These are phyloP conservation scores for Coemansia sp. DNA, from an alignment of 192 early-diverging fungal species.

Conservation along the genomic window DNA sequence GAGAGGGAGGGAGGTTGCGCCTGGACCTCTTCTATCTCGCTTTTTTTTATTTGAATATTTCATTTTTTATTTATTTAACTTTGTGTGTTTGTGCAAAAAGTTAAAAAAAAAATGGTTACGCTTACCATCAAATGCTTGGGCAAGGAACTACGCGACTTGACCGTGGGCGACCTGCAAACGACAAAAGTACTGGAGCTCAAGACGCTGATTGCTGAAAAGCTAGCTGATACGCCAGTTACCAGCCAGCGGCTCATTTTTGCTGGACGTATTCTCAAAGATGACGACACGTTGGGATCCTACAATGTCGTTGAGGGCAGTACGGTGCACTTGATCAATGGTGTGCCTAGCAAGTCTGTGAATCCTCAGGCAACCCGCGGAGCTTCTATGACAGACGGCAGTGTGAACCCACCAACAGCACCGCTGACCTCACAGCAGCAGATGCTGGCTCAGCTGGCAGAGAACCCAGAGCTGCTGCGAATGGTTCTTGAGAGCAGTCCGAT, in stretches of 20 bases:
- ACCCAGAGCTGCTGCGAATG: slow-evolving; percentile 84
- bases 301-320: slow-evolving; percentile 88
- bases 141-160: neutral
- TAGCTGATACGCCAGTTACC: slow-evolving; percentile 65
- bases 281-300: slow-evolving; percentile 73
- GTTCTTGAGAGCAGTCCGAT: slow-evolving; percentile 86
- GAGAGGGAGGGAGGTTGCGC: no score
- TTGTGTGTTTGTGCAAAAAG: neutral
- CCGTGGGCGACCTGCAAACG: slow-evolving; percentile 33
- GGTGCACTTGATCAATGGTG: slow-evolving; percentile 88
- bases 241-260: slow-evolving; percentile 91
- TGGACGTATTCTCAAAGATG: slow-evolving; percentile 93
- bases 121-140: slow-evolving; percentile 11
- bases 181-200: slow-evolving; percentile 79
- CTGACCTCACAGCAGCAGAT: slow-evolving; percentile 49
- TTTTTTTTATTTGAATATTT: slow-evolving; percentile 2
- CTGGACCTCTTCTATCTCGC: neutral
- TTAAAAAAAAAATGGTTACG: neutral
- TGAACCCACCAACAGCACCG: neutral
- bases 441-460: slow-evolving; percentile 79
- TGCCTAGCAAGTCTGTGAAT: slow-evolving; percentile 53
- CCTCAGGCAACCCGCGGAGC: slow-evolving; percentile 11
- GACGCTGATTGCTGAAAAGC: slow-evolving; percentile 64
- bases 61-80: neutral
- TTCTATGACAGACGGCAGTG: slow-evolving; percentile 23